Conservation (phyloP, 163 green algal genomes). For the Scenedesmus sp. region DNA sequence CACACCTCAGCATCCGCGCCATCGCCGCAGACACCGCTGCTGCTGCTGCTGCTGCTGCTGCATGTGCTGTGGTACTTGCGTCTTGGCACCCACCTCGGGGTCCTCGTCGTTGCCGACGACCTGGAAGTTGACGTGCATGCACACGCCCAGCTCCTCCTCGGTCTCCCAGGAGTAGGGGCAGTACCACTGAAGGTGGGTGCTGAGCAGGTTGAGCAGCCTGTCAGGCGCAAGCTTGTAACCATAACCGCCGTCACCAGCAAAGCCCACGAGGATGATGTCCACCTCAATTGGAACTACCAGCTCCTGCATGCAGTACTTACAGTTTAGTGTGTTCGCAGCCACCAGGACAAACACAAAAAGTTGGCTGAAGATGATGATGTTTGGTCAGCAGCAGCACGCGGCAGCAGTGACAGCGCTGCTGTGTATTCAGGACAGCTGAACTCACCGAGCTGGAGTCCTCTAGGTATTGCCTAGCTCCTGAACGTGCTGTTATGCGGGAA, state of each 20-base stretch:
- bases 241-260: constrained; percentile 69
- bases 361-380: neutral
- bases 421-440: neutral
- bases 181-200: constrained; percentile 28
- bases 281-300: constrained; percentile 64
- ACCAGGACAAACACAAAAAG: no score
- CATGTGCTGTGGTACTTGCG: no score
- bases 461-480: constrained; percentile 36
- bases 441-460: constrained; percentile 43
- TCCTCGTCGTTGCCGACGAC: constrained; percentile 30
- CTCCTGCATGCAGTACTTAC: neutral
- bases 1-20: no score
- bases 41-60: constrained; percentile 36
- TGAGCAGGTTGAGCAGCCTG: constrained; percentile 59
- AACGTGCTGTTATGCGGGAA: constrained; percentile 21
- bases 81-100: constrained; percentile 9
- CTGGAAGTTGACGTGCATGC: constrained; percentile 65
- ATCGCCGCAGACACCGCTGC: neutral
- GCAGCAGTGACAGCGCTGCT: neutral
- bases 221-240: constrained; percentile 55
- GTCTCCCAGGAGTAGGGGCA: constrained; percentile 56
- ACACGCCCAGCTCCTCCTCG: constrained; percentile 61
- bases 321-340: neutral
- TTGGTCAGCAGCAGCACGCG: constrained; percentile 28
- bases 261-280: constrained; percentile 70